A percentile compares a stretch with the other conserved stretches of the same genome.
Conservation (phyloP, 2,329 filamentous ascomycete species). For the Aureobasidium subglaciale region DNA sequence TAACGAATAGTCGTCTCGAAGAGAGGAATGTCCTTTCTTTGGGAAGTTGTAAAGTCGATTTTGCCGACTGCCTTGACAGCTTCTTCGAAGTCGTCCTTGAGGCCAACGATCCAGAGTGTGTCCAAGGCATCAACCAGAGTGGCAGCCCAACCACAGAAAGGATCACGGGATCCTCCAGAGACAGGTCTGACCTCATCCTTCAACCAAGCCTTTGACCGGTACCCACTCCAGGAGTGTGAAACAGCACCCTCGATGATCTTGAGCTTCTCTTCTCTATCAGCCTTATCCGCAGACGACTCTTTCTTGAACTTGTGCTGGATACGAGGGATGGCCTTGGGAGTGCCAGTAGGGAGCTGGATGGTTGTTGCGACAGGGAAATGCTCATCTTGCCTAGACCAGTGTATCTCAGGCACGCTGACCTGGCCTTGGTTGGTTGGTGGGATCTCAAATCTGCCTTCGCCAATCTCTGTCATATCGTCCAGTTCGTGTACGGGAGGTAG, state of each 20-base stretch:
- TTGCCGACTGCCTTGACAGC: slow-evolving; percentile 61
- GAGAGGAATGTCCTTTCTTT: slow-evolving; percentile 65
- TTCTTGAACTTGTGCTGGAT: slow-evolving; percentile 68
- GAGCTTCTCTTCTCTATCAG: slow-evolving; percentile 58
- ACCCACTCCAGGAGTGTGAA: slow-evolving; percentile 72
- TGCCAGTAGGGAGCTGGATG: slow-evolving; percentile 67
- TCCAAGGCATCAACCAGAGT: slow-evolving; percentile 78
- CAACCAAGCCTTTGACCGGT: slow-evolving; percentile 70
- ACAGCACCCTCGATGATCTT: slow-evolving; percentile 66
- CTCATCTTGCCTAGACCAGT: slow-evolving; percentile 62
- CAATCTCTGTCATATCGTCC: slow-evolving; percentile 4
- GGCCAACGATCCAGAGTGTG: slow-evolving; percentile 78
- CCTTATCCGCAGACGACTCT: slow-evolving; percentile 54
- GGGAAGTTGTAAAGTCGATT: slow-evolving; percentile 77
- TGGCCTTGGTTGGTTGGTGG: slow-evolving; percentile 17
- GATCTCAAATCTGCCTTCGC: slow-evolving; percentile 28
- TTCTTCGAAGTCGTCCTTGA: slow-evolving; percentile 72
- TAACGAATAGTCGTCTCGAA: slow-evolving; percentile 93
- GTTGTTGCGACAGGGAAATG: slow-evolving; percentile 69
- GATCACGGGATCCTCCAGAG: slow-evolving; percentile 60
- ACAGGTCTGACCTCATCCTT: slow-evolving; percentile 81
- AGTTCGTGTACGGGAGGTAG: background rate
- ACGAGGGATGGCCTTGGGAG: slow-evolving; percentile 61
- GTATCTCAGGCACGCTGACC: background rate
- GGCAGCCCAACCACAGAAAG: slow-evolving; percentile 87